A percentile compares a stretch with the other conserved stretches of the same genome.
Conservation (phyloP, 805 yeast species). For the Lachancea lanzarotensis region DNA sequence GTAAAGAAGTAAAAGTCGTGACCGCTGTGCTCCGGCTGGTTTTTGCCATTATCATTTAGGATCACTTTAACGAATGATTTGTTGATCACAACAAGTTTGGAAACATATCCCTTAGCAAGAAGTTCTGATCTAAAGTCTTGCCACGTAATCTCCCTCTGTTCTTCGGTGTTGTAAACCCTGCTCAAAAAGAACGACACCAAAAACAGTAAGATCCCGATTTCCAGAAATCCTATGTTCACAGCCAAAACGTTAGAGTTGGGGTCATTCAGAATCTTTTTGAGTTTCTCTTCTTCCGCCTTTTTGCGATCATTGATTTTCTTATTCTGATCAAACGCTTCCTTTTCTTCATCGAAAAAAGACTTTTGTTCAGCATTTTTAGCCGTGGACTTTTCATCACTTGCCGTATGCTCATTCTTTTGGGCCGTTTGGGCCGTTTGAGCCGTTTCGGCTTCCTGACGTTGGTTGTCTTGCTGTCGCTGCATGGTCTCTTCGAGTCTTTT, state of each 20-base stretch:
- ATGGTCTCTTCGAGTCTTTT: slow-evolving; percentile 22
- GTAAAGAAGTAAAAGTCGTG: slow-evolving; percentile 50
- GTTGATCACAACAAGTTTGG: slow-evolving; percentile 68
- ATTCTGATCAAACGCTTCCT: slow-evolving; percentile 13
- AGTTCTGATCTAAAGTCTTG: slow-evolving; percentile 80
- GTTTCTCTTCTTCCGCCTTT: slow-evolving; percentile 12
- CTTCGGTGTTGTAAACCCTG: slow-evolving; percentile 27
- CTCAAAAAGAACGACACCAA: slow-evolving; percentile 30
- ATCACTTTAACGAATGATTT: slow-evolving; percentile 67
- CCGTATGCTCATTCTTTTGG: neutral
- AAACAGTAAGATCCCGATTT: slow-evolving; percentile 30
- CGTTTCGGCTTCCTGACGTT: slow-evolving; percentile 5
- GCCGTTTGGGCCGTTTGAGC: neutral
- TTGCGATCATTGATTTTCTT: slow-evolving; percentile 14
- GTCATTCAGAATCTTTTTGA: slow-evolving; percentile 19
- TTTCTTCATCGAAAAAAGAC: slow-evolving; percentile 15
- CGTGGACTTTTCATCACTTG: slow-evolving; percentile 1
- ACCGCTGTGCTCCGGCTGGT: slow-evolving; percentile 34
- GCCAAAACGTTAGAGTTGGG: slow-evolving; percentile 30
- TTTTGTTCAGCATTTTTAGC: slow-evolving; percentile 4
- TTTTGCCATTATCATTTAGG: slow-evolving; percentile 53
- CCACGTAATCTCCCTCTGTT: slow-evolving; percentile 66
- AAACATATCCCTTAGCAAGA: slow-evolving; percentile 72
- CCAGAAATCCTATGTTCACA: slow-evolving; percentile 32
- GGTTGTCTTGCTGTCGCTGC: slow-evolving; percentile 15